phyloP scores from a whole-genome alignment of 331 rosid genomes.

The Pyrus hybrid region DNA sequence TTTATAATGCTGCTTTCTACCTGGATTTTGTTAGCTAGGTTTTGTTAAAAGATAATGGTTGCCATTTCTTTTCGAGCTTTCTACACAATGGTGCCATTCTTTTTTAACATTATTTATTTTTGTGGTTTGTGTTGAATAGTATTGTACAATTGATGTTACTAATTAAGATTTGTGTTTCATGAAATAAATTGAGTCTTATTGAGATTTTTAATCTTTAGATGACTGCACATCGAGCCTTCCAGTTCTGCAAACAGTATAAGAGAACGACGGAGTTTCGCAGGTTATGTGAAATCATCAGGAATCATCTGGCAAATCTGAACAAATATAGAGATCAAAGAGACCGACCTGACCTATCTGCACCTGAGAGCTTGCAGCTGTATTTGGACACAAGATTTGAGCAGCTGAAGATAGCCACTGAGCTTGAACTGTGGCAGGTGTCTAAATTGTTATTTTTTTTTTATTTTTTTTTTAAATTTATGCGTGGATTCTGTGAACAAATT shows the following conservation, averaged over 20 bases:
- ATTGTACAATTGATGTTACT: neutral
- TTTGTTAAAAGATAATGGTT: neutral
- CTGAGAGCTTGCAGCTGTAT: slow-evolving; percentile 90
- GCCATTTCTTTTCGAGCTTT: neutral
- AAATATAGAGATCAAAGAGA: slow-evolving; percentile 95
- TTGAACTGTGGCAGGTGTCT: slow-evolving; percentile 94
- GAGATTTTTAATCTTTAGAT: slow-evolving; percentile 41
- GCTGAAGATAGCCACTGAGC: slow-evolving; percentile 91
- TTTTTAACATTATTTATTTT: neutral
- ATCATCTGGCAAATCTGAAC: slow-evolving; percentile 77
- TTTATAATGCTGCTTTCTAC: neutral
- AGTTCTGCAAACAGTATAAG: slow-evolving; percentile 93
- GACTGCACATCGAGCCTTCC: slow-evolving; percentile 99
- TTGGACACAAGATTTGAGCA: slow-evolving; percentile 97
- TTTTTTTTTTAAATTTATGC: no score
- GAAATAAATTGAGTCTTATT: neutral
- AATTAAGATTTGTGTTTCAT: neutral
- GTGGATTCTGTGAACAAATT: neutral
- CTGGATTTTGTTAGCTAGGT: neutral
- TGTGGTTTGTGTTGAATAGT: neutral
- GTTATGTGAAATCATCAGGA: slow-evolving; percentile 84
- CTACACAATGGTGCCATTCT: neutral
- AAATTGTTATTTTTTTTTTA: neutral
- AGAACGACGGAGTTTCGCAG: slow-evolving; percentile 88
- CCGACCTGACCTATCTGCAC: slow-evolving; percentile 78